Base-by-base conservation (phyloP, 2,329 filamentous ascomycete species). In the Penicillium polonicum region DNA sequence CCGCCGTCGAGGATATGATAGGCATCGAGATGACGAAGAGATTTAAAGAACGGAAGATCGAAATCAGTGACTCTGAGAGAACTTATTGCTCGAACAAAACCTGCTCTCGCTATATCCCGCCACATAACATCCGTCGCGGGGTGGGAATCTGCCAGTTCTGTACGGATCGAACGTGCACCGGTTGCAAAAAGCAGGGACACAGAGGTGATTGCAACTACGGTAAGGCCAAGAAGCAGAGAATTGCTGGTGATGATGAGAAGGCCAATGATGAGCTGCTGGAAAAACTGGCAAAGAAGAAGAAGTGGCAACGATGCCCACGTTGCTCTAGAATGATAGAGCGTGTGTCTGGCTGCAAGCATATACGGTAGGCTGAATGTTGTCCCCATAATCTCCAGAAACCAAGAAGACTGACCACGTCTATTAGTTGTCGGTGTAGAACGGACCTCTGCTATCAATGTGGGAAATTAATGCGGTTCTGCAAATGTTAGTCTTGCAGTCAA, bases 71-170 rank as follows among this genome's bases (percentile, higher is more conserved):
- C 17, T 3, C 3, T 5, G 7, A n/a, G 10, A 23, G 23, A 23
- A 49, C 46, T 3, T 51, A 51, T 15, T 51, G 46, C 12, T 43
- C 46, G 17, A 31, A 31, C 1, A 2, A 23, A 51, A 17, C 12
- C 23, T 55, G 53, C 31, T 17, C 29, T n/a, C 53, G 13, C 9
- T 51, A 55, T 27, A 43, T 55, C 31, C 31, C n/a, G n/a, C 36
- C 46, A 8, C 13, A 42, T 2, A 55, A 27, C 8, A 38, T 42
- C 6, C 38, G 31, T 5, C 38, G 29, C 13, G 36, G 53, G 17
- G 39, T 43, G n/a, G 46, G 46, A 10, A 17, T 25, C 31, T 55
- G 53, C 23, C 13, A 23, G 29, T 12, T 35, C 13, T 55, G 46
- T 7, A 23, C 12, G 13, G 25, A 12, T 33, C 53, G 53, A 29